Evolutionary conservation across 495 filamentous ascomycete genomes (phyloP), one percentile per base, ranked within the genome.

Genomic region (Penicillium manginii): DNA sequence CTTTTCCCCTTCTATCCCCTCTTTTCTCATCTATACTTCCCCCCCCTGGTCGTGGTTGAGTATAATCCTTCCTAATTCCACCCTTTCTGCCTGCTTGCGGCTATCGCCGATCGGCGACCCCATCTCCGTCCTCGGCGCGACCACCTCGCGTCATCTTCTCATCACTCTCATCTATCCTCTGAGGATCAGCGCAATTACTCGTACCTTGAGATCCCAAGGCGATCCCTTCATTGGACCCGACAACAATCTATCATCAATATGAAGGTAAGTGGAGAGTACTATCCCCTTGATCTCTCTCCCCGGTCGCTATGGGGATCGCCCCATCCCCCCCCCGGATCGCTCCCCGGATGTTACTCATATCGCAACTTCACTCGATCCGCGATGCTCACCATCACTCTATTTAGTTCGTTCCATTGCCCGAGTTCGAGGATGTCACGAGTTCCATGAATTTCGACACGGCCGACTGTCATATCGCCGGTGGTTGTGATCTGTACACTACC

Each of bases 401-500:
- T 56, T 63, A 97, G 96, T 98, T 91, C 74, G 84, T 98, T 57
- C 91, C 92, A n/a, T 81, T 96, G 42, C 89, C 85, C 65, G 86
- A 91, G 31, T 89, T 97, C 70, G 91, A 97, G 73, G 83, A 87
- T 61, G 88, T 99, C 57, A 92, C 91, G 29, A 88, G 86, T 69
- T 89, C 93, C 46, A 83, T 99, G 63, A 96, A 93, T 65, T 98
- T 98, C 79, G 88, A 93, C 65, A 98, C 94, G 2, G 82, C 87
- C 14, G 93, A 97, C 69, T 92, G 89, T 65, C 89, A 92, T 63
- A 88, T 98, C 61, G 84, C 89, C 12, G 94, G 94, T 54, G 88
- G 91, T 46, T 97, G 92, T 79, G 94, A 99, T 72, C 83, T 97
- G 18, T 99, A 96, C 79, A 97, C 92, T 8, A 98, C 92, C 35